These are phyloP conservation scores for Calonectria multiphialidica DNA, from an alignment of 2,329 filamentous ascomycete genomes.

Conservation along the genomic window DNA sequence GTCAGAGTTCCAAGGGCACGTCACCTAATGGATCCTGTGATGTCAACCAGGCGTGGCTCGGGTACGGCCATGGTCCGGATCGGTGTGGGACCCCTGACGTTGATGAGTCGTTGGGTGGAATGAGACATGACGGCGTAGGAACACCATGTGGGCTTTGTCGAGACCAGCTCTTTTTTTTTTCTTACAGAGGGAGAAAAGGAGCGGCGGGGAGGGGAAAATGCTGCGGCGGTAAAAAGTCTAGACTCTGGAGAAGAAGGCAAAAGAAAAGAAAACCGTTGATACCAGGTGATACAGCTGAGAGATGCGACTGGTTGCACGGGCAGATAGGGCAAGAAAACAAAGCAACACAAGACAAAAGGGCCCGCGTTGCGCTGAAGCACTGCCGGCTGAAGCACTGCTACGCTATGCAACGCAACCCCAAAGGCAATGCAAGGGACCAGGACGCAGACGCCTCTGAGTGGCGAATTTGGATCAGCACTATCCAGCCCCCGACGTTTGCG, in stretches of 20 bases:
- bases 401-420: conserved; percentile 3
- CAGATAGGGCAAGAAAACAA: not conserved
- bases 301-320: not conserved
- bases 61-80: not conserved
- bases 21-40: conserved; percentile 10
- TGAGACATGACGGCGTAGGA: conserved; percentile 39
- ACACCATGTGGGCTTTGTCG: not conserved
- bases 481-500: conserved; percentile 12
- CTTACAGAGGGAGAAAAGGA: conserved; percentile 3
- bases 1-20: conserved; percentile 8
- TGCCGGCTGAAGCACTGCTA: not conserved
- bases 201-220: not conserved
- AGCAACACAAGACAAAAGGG: conserved; percentile 2
- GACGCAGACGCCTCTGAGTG: not conserved
- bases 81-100: conserved; percentile 19
- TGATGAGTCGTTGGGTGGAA: conserved; percentile 22
- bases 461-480: conserved; percentile 2
- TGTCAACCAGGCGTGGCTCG: conserved; percentile 12
- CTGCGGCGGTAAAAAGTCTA: not conserved
- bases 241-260: not conserved
- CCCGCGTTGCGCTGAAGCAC: conserved; percentile 14
- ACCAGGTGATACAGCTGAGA: not conserved
- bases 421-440: conserved; percentile 9
- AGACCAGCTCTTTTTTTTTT: not conserved
- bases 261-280: too few species aligned